Conservation (phyloP, 768 basidiomycete species). For the Termitomyces sp. region DNA sequence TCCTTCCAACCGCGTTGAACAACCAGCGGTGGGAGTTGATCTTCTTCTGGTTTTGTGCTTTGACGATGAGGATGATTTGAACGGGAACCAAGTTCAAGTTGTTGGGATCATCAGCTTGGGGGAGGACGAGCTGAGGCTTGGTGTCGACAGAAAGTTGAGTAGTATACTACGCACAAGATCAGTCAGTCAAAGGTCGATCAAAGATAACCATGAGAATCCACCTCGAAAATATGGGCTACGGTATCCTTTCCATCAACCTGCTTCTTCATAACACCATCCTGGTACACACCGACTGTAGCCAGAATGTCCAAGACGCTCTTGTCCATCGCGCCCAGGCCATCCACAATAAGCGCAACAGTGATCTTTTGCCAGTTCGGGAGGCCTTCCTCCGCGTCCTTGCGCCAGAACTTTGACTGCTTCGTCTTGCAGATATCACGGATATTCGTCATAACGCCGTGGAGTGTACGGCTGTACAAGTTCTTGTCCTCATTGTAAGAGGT, state of each 20-base stretch:
- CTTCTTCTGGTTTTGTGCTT: constrained; percentile 96
- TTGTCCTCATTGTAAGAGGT: constrained; percentile 94
- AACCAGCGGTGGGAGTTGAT: constrained; percentile 96
- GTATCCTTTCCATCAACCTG: constrained; percentile 85
- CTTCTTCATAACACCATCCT: constrained; percentile 95
- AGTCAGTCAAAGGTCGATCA: constrained; percentile 2
- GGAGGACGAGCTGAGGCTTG: constrained; percentile 86
- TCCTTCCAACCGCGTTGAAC: constrained; percentile 85
- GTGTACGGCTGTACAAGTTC: constrained; percentile 80
- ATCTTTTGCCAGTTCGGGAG: constrained; percentile 90
- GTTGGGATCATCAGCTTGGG: constrained; percentile 84
- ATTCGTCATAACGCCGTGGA: constrained; percentile 96
- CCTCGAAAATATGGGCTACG: constrained; percentile 95
- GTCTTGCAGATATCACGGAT: constrained; percentile 97
- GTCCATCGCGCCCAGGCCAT: constrained; percentile 93
- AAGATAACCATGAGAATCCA: constrained; percentile 23
- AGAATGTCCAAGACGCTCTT: constrained; percentile 88
- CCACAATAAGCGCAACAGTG: constrained; percentile 83
- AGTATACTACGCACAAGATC: constrained; percentile 63
- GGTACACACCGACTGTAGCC: constrained; percentile 88
- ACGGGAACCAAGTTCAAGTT: constrained; percentile 93
- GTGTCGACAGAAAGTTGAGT: constrained; percentile 93
- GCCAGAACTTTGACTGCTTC: constrained; percentile 91
- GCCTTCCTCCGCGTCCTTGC: constrained; percentile 76
- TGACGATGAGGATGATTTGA: constrained; percentile 86